Percentiles rank a stretch among this genome's conserved stretches.
Evolutionary conservation across 768 basidiomycete species (phyloP).

Genomic region (Mycena floridula): DNA sequence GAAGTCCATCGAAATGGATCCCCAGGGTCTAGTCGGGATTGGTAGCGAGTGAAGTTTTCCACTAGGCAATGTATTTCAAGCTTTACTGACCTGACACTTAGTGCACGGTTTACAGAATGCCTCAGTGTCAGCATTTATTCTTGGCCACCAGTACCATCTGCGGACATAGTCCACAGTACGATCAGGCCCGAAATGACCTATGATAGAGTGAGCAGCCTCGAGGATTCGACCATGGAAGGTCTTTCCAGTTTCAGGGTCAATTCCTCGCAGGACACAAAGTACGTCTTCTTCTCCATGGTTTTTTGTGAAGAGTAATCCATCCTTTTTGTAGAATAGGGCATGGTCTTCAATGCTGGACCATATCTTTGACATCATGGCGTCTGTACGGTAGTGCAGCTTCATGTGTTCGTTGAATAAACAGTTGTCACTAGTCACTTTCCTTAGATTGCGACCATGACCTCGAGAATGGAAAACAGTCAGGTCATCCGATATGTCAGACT

Average conservation of each 20-base stretch:
- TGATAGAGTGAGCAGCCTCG: background rate
- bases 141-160: conserved; percentile 12
- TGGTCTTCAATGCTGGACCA: background rate
- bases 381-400: background rate
- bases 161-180: conserved; percentile 20
- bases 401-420: background rate
- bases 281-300: background rate
- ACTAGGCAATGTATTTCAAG: too few relatives aligned
- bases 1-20: too few relatives aligned
- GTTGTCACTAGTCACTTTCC: background rate
- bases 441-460: background rate
- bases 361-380: too few relatives aligned
- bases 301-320: background rate
- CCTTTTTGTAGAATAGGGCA: background rate
- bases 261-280: background rate
- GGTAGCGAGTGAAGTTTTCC: too few relatives aligned
- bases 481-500: background rate
- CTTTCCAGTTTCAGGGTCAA: background rate
- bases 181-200: conserved; percentile 18
- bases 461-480: background rate
- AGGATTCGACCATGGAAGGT: too few relatives aligned
- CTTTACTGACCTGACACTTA: too few relatives aligned
- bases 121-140: too few relatives aligned
- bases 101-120: too few relatives aligned
- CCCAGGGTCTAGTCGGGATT: too few relatives aligned